Evolutionary conservation across 768 basidiomycete species (phyloP).

Genomic region (Lactarius evosmus): DNA sequence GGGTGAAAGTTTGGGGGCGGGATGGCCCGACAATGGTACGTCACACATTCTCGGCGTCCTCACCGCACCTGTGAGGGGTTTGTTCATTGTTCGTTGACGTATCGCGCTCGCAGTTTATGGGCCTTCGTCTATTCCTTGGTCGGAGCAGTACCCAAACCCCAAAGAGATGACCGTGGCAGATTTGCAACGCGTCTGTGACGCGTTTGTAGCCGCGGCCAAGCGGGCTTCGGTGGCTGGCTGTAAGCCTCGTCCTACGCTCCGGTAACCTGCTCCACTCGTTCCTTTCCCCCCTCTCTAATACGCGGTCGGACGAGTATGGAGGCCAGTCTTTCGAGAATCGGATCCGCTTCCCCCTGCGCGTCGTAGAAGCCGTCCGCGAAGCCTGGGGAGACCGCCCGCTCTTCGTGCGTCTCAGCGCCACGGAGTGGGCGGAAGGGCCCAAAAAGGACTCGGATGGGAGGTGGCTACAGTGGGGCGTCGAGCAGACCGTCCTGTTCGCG

Average conservation of each 20-base stretch:
- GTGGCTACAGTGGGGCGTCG: slow-evolving; percentile 73
- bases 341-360: slow-evolving; percentile 59
- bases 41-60: too few relatives aligned
- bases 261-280: slow-evolving; percentile 58
- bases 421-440: slow-evolving; percentile 51
- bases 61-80: too few relatives aligned
- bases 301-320: slow-evolving; percentile 67
- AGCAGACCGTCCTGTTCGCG: slow-evolving; percentile 63
- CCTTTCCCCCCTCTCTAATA: slow-evolving; percentile 72
- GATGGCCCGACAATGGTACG: too few relatives aligned
- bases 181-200: slow-evolving; percentile 54
- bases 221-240: slow-evolving; percentile 62
- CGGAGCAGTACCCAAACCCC: slow-evolving; percentile 51
- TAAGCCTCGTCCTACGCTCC: slow-evolving; percentile 34
- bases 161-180: slow-evolving; percentile 55
- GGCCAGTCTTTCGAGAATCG: slow-evolving; percentile 68
- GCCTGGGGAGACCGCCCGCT: slow-evolving; percentile 64
- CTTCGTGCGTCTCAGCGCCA: slow-evolving; percentile 58
- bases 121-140: slow-evolving; percentile 57
- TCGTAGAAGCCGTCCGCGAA: slow-evolving; percentile 50
- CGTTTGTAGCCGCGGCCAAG: slow-evolving; percentile 53
- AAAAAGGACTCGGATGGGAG: slow-evolving; percentile 52
- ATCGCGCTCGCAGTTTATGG: slow-evolving; percentile 54
- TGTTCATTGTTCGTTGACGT: too few relatives aligned
- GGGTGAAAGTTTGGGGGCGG: too few relatives aligned